Evolutionary conservation across 2,329 filamentous ascomycete species (phyloP).

Genomic region (Fusarium odoratissimum): DNA sequence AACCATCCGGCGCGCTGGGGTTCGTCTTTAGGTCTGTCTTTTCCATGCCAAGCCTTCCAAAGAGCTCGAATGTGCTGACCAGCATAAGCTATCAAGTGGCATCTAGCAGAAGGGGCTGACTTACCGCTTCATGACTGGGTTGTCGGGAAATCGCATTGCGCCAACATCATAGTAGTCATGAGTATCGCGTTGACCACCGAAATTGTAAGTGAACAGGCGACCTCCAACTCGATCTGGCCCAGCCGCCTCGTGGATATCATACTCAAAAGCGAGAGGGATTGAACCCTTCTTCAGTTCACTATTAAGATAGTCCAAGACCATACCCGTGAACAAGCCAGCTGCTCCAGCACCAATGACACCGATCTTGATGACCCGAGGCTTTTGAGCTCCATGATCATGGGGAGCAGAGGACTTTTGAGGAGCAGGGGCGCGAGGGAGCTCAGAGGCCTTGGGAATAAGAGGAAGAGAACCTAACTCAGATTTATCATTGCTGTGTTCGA

Average conservation of each 20-base stretch:
- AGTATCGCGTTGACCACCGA: background rate
- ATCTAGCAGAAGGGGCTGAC: background rate
- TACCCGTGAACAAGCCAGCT: constrained; percentile 11
- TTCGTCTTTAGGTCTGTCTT: constrained; percentile 1
- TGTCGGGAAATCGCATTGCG: constrained; percentile 27
- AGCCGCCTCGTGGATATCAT: constrained; percentile 26
- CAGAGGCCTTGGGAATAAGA: background rate
- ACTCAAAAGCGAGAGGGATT: background rate
- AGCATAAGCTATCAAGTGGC: background rate
- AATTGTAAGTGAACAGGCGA: constrained; percentile 28
- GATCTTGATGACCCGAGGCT: background rate
- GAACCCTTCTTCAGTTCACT: background rate
- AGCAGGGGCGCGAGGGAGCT: background rate
- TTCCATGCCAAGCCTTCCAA: background rate
- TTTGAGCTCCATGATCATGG: background rate
- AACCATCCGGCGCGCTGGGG: constrained; percentile 3
- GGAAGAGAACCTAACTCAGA: background rate
- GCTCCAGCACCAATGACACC: constrained; percentile 23
- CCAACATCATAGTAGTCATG: constrained; percentile 33
- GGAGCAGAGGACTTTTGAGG: background rate
- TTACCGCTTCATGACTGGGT: constrained; percentile 19
- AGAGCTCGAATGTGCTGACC: background rate
- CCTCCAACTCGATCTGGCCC: constrained; percentile 7
- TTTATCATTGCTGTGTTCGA: background rate
- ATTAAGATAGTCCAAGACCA: constrained; percentile 22